Conservation (phyloP, 176 grass and related monocot genomes). For the Alopecurus myosuroides region DNA sequence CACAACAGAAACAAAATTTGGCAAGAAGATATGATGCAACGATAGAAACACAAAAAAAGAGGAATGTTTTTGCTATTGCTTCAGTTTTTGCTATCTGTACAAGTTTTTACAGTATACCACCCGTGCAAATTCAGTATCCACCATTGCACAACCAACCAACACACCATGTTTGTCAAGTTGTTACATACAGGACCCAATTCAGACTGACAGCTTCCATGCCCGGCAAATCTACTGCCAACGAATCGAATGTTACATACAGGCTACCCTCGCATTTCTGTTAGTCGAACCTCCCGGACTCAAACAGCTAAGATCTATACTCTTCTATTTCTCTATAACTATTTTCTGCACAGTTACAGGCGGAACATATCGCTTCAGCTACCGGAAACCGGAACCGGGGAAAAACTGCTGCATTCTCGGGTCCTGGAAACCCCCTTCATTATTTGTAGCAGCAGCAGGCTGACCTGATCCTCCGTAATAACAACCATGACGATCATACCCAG, state of each 20-base stretch:
- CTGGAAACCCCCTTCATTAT: conserved; percentile 31
- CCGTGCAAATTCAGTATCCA: conserved; percentile 22
- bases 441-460: neutral
- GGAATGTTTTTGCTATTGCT: neutral
- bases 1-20: no score
- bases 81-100: conserved; percentile 12
- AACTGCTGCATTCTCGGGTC: conserved; percentile 30
- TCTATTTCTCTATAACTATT: conserved; percentile 18
- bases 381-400: conserved; percentile 49
- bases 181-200: conserved; percentile 27
- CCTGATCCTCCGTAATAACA: conserved; percentile 41
- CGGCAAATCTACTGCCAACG: conserved; percentile 11
- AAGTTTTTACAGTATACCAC: conserved; percentile 30
- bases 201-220: neutral
- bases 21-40: neutral
- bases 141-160: conserved; percentile 12
- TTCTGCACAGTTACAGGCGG: conserved; percentile 19
- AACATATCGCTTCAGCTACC: conserved; percentile 44
- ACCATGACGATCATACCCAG: conserved; percentile 29
- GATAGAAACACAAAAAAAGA: neutral
- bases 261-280: conserved; percentile 13
- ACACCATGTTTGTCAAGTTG: conserved; percentile 16
- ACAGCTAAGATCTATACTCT: neutral
- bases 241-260: neutral
- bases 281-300: neutral